Conservation (phyloP, 1,284 basidiomycete genomes). For the Heterobasidion occidentale region DNA sequence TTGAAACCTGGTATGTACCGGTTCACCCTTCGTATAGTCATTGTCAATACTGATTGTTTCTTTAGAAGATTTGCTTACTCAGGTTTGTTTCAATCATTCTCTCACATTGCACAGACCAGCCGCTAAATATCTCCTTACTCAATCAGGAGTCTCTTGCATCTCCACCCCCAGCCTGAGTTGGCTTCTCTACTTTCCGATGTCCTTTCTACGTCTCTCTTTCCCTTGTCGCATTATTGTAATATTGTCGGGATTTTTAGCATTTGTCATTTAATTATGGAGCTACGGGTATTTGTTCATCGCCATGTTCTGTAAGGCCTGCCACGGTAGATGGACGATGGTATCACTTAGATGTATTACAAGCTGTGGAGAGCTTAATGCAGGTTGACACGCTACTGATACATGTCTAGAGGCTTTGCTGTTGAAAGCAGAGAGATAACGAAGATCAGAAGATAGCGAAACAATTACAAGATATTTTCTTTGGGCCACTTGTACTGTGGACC, state of each 20-base stretch:
- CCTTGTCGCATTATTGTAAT: constrained; percentile 8
- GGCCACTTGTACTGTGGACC: constrained; percentile 78
- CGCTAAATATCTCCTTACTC: neutral
- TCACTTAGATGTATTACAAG: constrained; percentile 9
- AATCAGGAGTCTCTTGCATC: constrained; percentile 53
- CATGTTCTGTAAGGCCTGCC: too few relatives aligned
- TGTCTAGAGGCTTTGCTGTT: constrained; percentile 26
- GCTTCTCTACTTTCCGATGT: constrained; percentile 10
- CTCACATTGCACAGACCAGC: neutral
- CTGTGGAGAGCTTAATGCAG: constrained; percentile 22
- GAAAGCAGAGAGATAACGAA: constrained; percentile 24
- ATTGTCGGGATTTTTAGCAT: neutral
- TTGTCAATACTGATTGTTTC: constrained; percentile 2
- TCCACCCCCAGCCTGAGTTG: constrained; percentile 38
- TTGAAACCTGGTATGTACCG: constrained; percentile 47
- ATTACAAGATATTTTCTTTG: constrained; percentile 60
- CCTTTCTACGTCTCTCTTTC: constrained; percentile 9
- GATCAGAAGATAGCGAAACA: neutral
- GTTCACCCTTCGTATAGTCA: neutral
- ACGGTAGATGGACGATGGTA: neutral
- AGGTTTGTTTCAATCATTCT: constrained; percentile 30
- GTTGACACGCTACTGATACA: constrained; percentile 14
- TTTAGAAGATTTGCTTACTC: constrained; percentile 53
- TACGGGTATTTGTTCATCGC: too few relatives aligned
- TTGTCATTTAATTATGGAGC: neutral